Evolutionary conservation across 1,284 basidiomycete genomes (phyloP).

Genomic region (Fistulina hepatica): DNA sequence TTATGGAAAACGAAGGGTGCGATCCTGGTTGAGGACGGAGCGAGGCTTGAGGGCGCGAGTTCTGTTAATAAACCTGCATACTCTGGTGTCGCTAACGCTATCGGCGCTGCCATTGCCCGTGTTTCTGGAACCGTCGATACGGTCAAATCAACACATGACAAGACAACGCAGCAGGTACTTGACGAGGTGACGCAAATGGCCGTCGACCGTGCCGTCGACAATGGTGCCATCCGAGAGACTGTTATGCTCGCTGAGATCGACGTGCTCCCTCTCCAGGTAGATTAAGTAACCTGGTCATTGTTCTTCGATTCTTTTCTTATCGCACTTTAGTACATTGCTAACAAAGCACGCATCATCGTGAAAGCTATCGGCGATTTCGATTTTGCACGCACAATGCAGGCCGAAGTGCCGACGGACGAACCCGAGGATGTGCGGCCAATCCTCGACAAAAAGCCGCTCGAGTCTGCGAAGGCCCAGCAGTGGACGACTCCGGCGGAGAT

Average conservation of each 20-base stretch:
- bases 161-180: constrained; percentile 32
- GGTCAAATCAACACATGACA: constrained; percentile 31
- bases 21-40: constrained; percentile 33
- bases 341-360: constrained; percentile 39
- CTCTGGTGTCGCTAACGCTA: constrained; percentile 48
- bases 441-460: constrained; percentile 7
- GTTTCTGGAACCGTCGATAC: constrained; percentile 29
- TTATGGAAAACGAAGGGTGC: too few relatives aligned
- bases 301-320: neutral
- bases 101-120: constrained; percentile 32
- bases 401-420: neutral
- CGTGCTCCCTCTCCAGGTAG: constrained; percentile 22
- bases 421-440: constrained; percentile 5
- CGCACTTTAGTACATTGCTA: constrained; percentile 31
- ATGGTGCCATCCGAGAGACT: constrained; percentile 25
- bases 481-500: constrained; percentile 17
- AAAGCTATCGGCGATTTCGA: constrained; percentile 41
- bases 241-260: constrained; percentile 29
- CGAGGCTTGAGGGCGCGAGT: constrained; percentile 34
- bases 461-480: neutral
- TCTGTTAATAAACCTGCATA: constrained; percentile 40
- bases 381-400: constrained; percentile 13
- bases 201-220: constrained; percentile 33
- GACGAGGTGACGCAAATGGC: constrained; percentile 29
- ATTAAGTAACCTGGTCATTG: neutral